Conservation (phyloP, 2,329 filamentous ascomycete species). For the Alternaria incomplexa region DNA sequence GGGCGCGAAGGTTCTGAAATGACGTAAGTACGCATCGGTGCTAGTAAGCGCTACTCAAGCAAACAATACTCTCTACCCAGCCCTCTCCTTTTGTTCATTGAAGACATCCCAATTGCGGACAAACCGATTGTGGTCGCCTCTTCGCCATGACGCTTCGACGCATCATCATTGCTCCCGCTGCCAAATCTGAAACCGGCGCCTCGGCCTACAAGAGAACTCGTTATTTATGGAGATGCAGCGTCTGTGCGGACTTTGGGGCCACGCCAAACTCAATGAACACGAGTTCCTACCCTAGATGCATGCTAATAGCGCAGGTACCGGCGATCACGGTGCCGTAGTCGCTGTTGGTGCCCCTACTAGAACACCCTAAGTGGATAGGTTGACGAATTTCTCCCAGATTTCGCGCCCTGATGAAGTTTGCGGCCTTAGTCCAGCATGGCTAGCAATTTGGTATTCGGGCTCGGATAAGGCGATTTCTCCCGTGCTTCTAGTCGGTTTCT, state of each 20-base stretch:
- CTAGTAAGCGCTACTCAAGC: slow-evolving; percentile 2
- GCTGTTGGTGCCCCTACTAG: not conserved
- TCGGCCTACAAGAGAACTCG: not conserved
- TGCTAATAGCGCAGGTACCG: slow-evolving; percentile 4
- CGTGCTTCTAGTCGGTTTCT: not conserved
- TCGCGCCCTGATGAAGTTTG: not conserved
- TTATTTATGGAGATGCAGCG: not conserved
- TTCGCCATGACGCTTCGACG: slow-evolving; percentile 2
- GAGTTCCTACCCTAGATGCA: not conserved
- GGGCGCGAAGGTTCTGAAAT: not conserved
- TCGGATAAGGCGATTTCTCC: not conserved
- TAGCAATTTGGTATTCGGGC: not conserved
- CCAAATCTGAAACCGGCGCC: not conserved
- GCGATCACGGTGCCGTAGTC: not conserved
- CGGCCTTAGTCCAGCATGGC: not conserved
- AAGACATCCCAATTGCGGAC: not conserved
- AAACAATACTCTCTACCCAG: slow-evolving; percentile 2
- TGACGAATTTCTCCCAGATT: not conserved
- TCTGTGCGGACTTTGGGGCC: not conserved
- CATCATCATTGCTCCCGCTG: not conserved
- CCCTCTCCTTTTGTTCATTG: not conserved
- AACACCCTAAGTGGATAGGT: not conserved
- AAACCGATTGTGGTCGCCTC: not conserved
- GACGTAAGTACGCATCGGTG: not conserved
- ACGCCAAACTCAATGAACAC: not conserved